Evolutionary conservation across 805 yeast genomes (phyloP), one percentile per base, ranked within the genome.

Genomic region (Pichia nakasei): DNA sequence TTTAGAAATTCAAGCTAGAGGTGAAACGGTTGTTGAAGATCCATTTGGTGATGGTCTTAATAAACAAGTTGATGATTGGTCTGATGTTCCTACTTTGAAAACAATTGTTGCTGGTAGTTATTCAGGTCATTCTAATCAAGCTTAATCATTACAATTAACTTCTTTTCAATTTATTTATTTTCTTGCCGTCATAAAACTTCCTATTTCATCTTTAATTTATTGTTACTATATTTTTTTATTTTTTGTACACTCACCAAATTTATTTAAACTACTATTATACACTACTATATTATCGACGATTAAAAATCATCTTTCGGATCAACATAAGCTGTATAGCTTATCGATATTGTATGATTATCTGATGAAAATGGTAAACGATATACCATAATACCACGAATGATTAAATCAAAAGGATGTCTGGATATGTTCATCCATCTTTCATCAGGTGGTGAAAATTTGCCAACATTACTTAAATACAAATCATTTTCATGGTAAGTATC

Each of bases 321-420:
- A 20, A 84, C 72, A 31, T 65, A 63, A 3, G 75, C 70, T 8
- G 73, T 67, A 52, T 77, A 77, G 47, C 79, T 80, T 9, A 85
- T 78, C 2, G 80, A 76, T 4, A 82, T 72, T 0, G 83, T 73
- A 54, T 75, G 73, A 39, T 68, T 69, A 9, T 71, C 67, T 31
- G 63, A 63, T 27, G 72, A 67, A 49, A 89, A 68, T 1, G 95
- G 93, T 42, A 88, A 67, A 40, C 74, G 76, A 61, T 91, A 91
- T 55, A 76, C 78, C 58, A 91, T 70, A 20, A 81, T 78, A 1
- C 97, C 97, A 40, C 95, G 69, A 3, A 91, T 70, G 19, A 87
- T 83, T 51, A 91, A 66, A 48, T 87, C 96, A 60, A 89, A 91
- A 12, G 95, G 95, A 56, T 85, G 76, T 48, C 77, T 75, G 11